phyloP scores from a whole-genome alignment of 305 asterid genomes.

The Solanum hybrid region DNA sequence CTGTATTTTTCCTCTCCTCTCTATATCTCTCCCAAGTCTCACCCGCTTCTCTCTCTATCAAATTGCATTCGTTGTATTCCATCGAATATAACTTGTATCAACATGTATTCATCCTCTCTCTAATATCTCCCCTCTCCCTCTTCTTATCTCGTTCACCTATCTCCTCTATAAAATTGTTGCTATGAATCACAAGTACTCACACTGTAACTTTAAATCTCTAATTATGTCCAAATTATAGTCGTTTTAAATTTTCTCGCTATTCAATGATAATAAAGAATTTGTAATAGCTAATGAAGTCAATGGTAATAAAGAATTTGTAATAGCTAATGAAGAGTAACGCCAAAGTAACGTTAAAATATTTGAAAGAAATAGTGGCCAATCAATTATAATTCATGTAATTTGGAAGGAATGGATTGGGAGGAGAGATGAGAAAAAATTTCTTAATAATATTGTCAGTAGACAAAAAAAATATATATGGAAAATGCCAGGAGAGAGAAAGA shows the following conservation, averaged over 20 bases:
- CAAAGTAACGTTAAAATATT: neutral
- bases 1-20: neutral
- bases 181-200: neutral
- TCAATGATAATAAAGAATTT: neutral
- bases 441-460: conserved; percentile 25
- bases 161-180: neutral
- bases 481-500: conserved; percentile 20
- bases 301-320: neutral
- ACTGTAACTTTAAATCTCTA: neutral
- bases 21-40: neutral
- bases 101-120: neutral
- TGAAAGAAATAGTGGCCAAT: neutral
- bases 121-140: neutral
- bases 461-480: conserved; percentile 25
- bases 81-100: neutral
- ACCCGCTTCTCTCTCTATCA: neutral
- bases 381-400: neutral
- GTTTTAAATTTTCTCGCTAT: neutral
- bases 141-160: neutral
- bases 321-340: neutral
- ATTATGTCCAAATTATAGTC: neutral
- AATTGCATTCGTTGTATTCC: neutral
- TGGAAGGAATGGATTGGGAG: neutral
- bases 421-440: conserved; percentile 27
- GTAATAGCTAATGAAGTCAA: neutral